These are phyloP conservation scores for Luffa aegyptiaca DNA, from an alignment of 306 rosid genomes.

Conservation along the genomic window DNA sequence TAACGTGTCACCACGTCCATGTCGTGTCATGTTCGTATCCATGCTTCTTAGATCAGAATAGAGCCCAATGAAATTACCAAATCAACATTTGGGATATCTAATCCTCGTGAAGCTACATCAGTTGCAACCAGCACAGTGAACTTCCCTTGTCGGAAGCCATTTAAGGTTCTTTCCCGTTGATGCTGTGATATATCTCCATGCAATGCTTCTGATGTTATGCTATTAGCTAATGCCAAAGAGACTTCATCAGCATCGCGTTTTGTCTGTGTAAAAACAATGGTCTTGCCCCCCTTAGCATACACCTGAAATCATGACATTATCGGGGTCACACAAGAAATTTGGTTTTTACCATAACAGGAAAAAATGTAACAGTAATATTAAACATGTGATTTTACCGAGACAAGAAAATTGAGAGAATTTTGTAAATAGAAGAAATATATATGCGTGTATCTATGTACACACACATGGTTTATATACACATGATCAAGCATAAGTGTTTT, in stretches of 20 bases:
- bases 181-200: conserved; percentile 99
- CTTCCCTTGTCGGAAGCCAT: conserved; percentile 96
- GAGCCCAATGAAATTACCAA: conserved; percentile 38
- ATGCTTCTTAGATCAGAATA: background rate
- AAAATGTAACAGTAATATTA: background rate
- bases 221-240: conserved; percentile 71
- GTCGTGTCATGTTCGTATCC: no score
- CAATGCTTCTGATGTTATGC: conserved; percentile 88
- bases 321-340: background rate
- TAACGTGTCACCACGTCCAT: no score
- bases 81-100: conserved; percentile 97
- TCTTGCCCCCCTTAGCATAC: conserved; percentile 96
- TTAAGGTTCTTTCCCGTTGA: conserved; percentile 93
- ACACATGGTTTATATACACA: background rate
- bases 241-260: conserved; percentile 99
- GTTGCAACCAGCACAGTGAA: conserved; percentile 97
- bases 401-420: background rate
- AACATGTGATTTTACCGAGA: background rate
- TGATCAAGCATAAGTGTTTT: background rate
- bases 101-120: conserved; percentile 98
- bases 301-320: conserved; percentile 44
- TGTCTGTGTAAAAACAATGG: conserved; percentile 94
- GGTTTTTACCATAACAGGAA: background rate
- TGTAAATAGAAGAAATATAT: background rate
- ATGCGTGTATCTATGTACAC: no score